Base-by-base conservation (phyloP, 2,329 filamentous ascomycete species). In the Fusarium irregulare region DNA sequence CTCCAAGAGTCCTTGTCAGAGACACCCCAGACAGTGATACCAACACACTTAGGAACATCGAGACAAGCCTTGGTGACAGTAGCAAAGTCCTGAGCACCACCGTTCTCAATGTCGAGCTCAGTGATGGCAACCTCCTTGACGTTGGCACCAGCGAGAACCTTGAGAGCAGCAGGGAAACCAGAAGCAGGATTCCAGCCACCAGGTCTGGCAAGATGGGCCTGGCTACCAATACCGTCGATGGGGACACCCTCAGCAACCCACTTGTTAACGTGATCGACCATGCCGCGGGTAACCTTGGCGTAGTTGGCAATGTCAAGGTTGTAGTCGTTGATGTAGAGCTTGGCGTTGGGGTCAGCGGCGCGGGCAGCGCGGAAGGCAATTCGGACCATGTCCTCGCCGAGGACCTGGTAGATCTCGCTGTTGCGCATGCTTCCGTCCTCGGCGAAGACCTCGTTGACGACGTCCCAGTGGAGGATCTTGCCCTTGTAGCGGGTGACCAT, bases 301-400 rank as follows among this genome's bases (percentile, higher is more conserved):
- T 86, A 85, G 70, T 73, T 84, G 20, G 89, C 84, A 45, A 79
- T 82, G 80, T 92, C 90, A 55, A 92, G 85, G 81, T 91, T 92
- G 80, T 85, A 88, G 78, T 93, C 91, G 79, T 93, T 94, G 81
- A 93, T 92, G 82, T 92, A 94, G 41, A 93, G 83, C 80, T 90
- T 91, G 4, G 89, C 90, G 59, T 79, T 74, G 4, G 91, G 89
- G 77, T 93, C 91, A 66, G 89, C 90, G 11, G 83, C 83, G 54
- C 87, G 86, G 21, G 92, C 91, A 13, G 91, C 87, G 55, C 87
- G 83, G 81, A 93, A 93, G 37, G 91, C 91, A 73, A 92, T 90
- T 23, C 83, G 82, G 56, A 93, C 87, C 75, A 91, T 93, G 77
- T 87, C 86, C 80, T 92, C 90, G 46, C 91, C 91, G 7, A 93